Base-by-base conservation (phyloP, 2,329 filamentous ascomycete genomes). In the Dothideomycetes sp. region DNA sequence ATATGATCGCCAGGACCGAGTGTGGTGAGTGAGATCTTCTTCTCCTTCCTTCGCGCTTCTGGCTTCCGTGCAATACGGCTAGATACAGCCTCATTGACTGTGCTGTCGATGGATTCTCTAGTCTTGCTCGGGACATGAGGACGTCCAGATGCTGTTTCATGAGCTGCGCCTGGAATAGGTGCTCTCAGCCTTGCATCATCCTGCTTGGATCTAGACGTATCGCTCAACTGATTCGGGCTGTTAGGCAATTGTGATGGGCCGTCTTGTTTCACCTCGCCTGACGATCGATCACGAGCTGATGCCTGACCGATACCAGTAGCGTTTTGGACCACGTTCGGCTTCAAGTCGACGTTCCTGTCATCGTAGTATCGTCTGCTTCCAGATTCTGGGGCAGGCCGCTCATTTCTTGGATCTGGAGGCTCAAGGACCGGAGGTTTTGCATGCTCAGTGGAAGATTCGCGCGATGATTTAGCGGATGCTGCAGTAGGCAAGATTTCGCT, bases 1-100 rank as follows among this genome's bases (percentile, higher is more conserved):
- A 94, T 73, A 5, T 60, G 60, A 46, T 75, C 74, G 8, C 68
- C 61, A 9, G 70, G 70, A 4, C 67, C 62, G 10, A 70, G 53
- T 3, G 59, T 50, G n/a, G 35, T 31, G n/a, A n/a, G n/a, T n/a
- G n/a, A n/a, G n/a, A n/a, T n/a, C n/a, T n/a, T n/a, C 4, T 20
- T 13, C 16, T 20, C 17, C 13, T 34, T 41, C 24, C 30, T 16
- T 28, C 31, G 25, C 24, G 34, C 17, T 15, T 35, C 30, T 20
- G n/a, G 10, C 20, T 41, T 41, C 13, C 39, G 31, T n/a, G 39
- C 29, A 6, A 35, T 20, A 3, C 33, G 33, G 15, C n/a, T 20
- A 4, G 41, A 24, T 27, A 16, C 12, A 19, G 22, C 10, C 3
- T 12, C 37, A n/a, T 24, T 4, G 7, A 8, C 18, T 12, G 15